Percentiles rank a stretch among this genome's conserved stretches.
Conservation (phyloP, 345 rosid species). For the Hibiscus syriacus region DNA sequence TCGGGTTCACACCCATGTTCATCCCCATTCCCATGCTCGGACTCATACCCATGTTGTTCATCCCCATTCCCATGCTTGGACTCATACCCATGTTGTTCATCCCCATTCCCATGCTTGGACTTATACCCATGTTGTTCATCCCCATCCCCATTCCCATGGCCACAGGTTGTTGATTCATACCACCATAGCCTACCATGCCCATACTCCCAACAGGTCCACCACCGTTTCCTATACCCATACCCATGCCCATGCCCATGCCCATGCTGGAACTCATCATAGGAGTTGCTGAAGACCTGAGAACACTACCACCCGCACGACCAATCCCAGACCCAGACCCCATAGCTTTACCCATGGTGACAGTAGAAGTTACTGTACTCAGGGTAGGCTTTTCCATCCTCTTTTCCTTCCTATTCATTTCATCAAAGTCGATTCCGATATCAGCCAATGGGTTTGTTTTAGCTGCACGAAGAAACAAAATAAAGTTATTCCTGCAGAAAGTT, state of each 20-base stretch:
- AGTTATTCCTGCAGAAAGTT: slow-evolving; percentile 1
- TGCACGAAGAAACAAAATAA: slow-evolving; percentile 22
- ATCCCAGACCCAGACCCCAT: slow-evolving; percentile 98
- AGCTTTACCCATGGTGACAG: slow-evolving; percentile 88
- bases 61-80: background rate
- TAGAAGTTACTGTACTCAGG: slow-evolving; percentile 50
- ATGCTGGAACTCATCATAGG: slow-evolving; percentile 50
- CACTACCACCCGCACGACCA: slow-evolving; percentile 68
- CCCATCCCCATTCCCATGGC: no score
- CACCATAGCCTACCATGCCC: slow-evolving; percentile 33
- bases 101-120: no score
- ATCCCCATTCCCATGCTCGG: slow-evolving; percentile 36
- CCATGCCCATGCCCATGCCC: no score
- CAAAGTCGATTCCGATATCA: slow-evolving; percentile 86
- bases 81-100: background rate
- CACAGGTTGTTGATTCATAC: slow-evolving; percentile 23
- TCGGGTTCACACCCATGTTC: slow-evolving; percentile 26
- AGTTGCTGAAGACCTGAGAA: slow-evolving; percentile 46
- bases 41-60: slow-evolving; percentile 31
- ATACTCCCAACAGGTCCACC: slow-evolving; percentile 18
- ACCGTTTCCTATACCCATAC: slow-evolving; percentile 33
- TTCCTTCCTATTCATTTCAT: slow-evolving; percentile 74
- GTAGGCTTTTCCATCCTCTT: slow-evolving; percentile 75
- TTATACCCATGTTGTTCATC: no score
- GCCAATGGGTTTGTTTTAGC: slow-evolving; percentile 90